Percentiles rank a stretch among this genome's conserved stretches.
These are phyloP conservation scores for Monosporascus sp. DNA, from an alignment of 2,329 filamentous ascomycete genomes.

Conservation along the genomic window DNA sequence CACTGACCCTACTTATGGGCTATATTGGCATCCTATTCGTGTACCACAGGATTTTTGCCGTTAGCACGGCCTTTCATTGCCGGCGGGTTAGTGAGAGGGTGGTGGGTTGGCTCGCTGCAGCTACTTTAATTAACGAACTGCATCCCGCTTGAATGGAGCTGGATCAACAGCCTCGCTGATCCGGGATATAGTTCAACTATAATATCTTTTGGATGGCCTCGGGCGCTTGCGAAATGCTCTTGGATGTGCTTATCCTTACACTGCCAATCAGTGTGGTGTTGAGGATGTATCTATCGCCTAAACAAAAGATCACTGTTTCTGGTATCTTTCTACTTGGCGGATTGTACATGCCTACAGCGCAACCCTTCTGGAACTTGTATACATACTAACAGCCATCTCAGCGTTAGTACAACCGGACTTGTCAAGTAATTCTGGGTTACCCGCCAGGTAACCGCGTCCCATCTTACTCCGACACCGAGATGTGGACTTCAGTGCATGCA, in stretches of 20 bases:
- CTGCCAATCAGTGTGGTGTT: slow-evolving; percentile 13
- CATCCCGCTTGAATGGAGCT: slow-evolving; percentile 15
- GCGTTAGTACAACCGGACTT: slow-evolving; percentile 9
- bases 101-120: slow-evolving; percentile 18
- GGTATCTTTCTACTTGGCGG: slow-evolving; percentile 13
- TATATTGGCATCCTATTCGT: slow-evolving; percentile 26
- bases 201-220: slow-evolving; percentile 14
- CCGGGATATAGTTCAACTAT: slow-evolving; percentile 18
- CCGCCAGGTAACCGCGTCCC: slow-evolving; percentile 3
- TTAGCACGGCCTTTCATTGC: slow-evolving; percentile 15
- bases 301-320: slow-evolving; percentile 9
- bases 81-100: slow-evolving; percentile 11
- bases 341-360: slow-evolving; percentile 8
- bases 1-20: slow-evolving; percentile 7
- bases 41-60: slow-evolving; percentile 27
- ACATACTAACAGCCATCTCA: not conserved
- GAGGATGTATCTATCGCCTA: slow-evolving; percentile 7
- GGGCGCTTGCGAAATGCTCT: slow-evolving; percentile 10
- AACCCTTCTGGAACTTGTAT: not conserved
- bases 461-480: slow-evolving; percentile 7
- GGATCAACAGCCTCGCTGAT: slow-evolving; percentile 11
- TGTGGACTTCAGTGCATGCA: slow-evolving; percentile 11
- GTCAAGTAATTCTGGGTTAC: slow-evolving; percentile 9
- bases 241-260: slow-evolving; percentile 15
- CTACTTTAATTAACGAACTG: slow-evolving; percentile 19